These are phyloP conservation scores for Hirschfeldia incana DNA, from an alignment of 345 rosid species.

Conservation along the genomic window DNA sequence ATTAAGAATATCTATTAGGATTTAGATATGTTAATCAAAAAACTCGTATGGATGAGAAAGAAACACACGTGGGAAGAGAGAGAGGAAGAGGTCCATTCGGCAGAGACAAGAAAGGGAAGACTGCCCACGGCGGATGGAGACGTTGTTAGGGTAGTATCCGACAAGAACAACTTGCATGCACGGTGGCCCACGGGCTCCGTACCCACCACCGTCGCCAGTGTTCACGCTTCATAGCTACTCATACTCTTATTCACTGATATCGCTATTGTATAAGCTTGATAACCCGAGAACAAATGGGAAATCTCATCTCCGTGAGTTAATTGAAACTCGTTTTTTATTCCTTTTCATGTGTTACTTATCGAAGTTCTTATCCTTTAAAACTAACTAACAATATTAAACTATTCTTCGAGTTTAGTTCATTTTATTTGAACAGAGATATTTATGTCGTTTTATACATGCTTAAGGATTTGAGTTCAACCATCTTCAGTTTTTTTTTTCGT, in stretches of 20 bases:
- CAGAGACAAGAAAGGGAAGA: constrained; percentile 44
- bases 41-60: constrained; percentile 35
- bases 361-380: background rate
- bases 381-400: background rate
- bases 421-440: background rate
- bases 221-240: constrained; percentile 24
- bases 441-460: background rate
- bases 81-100: constrained; percentile 39
- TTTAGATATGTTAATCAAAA: background rate
- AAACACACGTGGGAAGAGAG: constrained; percentile 35
- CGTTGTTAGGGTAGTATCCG: constrained; percentile 43
- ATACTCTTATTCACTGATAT: background rate
- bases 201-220: constrained; percentile 43
- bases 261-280: background rate
- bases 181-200: constrained; percentile 40
- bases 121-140: constrained; percentile 41
- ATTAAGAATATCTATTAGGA: constrained; percentile 16
- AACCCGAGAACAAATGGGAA: background rate
- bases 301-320: background rate
- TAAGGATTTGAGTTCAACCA: background rate
- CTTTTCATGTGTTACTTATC: background rate
- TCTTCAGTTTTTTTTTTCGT: background rate
- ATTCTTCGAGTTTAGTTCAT: background rate
- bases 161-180: constrained; percentile 48
- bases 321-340: background rate